A percentile compares a stretch with the other conserved stretches of the same genome.
These are phyloP conservation scores for Ceratocystis huliohia DNA, from an alignment of 2,329 filamentous ascomycete genomes.

Conservation along the genomic window DNA sequence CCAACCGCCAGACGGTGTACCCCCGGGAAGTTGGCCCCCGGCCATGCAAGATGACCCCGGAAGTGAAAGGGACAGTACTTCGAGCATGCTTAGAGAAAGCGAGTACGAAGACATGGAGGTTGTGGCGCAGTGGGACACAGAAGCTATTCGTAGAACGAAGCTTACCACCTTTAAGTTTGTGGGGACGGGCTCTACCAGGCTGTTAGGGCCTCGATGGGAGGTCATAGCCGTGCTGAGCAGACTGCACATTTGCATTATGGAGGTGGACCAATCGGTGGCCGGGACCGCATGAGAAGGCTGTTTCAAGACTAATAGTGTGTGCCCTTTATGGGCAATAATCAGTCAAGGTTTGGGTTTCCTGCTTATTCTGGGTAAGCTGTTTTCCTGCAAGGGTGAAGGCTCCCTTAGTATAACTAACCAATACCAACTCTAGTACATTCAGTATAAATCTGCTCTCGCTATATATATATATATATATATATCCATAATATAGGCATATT, in stretches of 20 bases:
- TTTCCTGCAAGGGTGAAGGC: neutral
- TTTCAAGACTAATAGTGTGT: too few species aligned
- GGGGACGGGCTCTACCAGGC: conserved; percentile 30
- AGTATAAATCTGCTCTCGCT: neutral
- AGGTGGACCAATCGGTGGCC: neutral
- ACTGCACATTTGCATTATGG: conserved; percentile 1
- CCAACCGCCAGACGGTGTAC: conserved; percentile 14
- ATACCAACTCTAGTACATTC: neutral
- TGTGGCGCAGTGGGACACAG: conserved; percentile 31
- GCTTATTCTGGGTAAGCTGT: neutral
- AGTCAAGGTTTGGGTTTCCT: neutral
- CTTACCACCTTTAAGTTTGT: conserved; percentile 31
- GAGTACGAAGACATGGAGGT: conserved; percentile 31
- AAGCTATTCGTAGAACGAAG: conserved; percentile 28
- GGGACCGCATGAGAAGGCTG: neutral
- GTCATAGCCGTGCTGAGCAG: conserved; percentile 30
- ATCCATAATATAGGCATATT: neutral
- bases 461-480: neutral
- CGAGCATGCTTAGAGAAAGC: conserved; percentile 20
- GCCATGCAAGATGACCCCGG: neutral
- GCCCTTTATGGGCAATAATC: too few species aligned
- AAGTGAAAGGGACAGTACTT: neutral
- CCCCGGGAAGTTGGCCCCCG: neutral
- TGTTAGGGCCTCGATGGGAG: conserved; percentile 32
- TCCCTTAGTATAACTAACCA: neutral